A percentile compares a stretch with the other conserved stretches of the same genome.
These are phyloP conservation scores for Backusella circina DNA, from an alignment of 192 early-diverging fungal genomes.

Conservation along the genomic window DNA sequence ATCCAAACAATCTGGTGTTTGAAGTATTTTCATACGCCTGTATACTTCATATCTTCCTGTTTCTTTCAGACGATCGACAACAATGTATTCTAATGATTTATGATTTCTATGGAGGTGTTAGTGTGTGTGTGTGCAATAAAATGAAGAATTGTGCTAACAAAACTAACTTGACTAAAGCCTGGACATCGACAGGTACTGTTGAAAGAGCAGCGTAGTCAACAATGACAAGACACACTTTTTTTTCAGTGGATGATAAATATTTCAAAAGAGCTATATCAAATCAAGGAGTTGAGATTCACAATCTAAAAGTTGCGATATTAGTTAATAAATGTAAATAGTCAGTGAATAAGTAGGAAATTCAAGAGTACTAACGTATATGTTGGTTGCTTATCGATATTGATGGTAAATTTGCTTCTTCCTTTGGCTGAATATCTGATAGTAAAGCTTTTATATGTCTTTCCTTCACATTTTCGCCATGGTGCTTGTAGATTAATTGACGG, in stretches of 20 bases:
- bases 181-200: not conserved
- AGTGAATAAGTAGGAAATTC: constrained; percentile 8
- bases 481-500: no score
- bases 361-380: constrained; percentile 7
- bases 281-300: constrained; percentile 5
- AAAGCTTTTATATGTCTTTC: no score
- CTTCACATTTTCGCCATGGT: no score
- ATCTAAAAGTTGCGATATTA: constrained; percentile 4
- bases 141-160: not conserved
- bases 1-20: not conserved
- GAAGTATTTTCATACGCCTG: constrained; percentile 1
- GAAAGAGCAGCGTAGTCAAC: not conserved
- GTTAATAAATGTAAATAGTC: constrained; percentile 6
- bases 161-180: not conserved
- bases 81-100: constrained; percentile 5
- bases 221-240: constrained; percentile 3
- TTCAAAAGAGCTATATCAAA: not conserved
- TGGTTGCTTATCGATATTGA: not conserved
- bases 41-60: constrained; percentile 11
- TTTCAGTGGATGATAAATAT: not conserved
- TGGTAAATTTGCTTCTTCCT: not conserved
- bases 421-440: not conserved
- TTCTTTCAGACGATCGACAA: not conserved
- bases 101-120: not conserved
- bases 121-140: not conserved